Conservation (phyloP, 345 rosid genomes). For the Citrus hindsii region DNA sequence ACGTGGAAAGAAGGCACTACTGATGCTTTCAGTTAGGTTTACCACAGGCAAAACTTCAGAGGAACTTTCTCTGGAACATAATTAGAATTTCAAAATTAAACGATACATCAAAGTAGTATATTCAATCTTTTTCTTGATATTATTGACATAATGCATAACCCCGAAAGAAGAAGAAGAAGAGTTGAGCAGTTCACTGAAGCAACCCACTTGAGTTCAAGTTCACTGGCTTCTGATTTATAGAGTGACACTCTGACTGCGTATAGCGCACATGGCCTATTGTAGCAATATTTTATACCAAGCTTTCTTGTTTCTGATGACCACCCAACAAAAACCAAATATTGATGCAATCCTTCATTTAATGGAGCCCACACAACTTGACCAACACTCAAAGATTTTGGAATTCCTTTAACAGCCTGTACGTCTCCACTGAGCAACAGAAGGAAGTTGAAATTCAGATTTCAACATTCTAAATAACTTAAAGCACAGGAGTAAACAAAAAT, state of each 20-base stretch:
- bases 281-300: slow-evolving; percentile 89
- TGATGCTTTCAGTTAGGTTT: slow-evolving; percentile 66
- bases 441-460: slow-evolving; percentile 12
- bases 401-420: slow-evolving; percentile 63
- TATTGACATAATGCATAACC: neutral
- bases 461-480: slow-evolving; percentile 4
- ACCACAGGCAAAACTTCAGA: slow-evolving; percentile 34
- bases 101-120: neutral
- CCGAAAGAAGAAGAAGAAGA: neutral
- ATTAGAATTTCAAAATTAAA: slow-evolving; percentile 1
- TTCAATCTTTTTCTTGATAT: slow-evolving; percentile 6
- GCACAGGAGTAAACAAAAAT: neutral
- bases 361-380: slow-evolving; percentile 99
- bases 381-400: slow-evolving; percentile 62
- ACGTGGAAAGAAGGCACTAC: slow-evolving; percentile 72
- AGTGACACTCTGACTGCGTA: slow-evolving; percentile 52
- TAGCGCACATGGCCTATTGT: slow-evolving; percentile 74
- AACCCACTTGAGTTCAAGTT: slow-evolving; percentile 52
- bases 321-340: slow-evolving; percentile 78
- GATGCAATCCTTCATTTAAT: slow-evolving; percentile 32
- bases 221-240: slow-evolving; percentile 27
- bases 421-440: slow-evolving; percentile 51
- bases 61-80: slow-evolving; percentile 45
- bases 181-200: slow-evolving; percentile 1
- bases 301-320: slow-evolving; percentile 77